A percentile compares a stretch with the other conserved stretches of the same genome.
Conservation (phyloP, 345 rosid species). For the Eucalyptus pauciflora region DNA sequence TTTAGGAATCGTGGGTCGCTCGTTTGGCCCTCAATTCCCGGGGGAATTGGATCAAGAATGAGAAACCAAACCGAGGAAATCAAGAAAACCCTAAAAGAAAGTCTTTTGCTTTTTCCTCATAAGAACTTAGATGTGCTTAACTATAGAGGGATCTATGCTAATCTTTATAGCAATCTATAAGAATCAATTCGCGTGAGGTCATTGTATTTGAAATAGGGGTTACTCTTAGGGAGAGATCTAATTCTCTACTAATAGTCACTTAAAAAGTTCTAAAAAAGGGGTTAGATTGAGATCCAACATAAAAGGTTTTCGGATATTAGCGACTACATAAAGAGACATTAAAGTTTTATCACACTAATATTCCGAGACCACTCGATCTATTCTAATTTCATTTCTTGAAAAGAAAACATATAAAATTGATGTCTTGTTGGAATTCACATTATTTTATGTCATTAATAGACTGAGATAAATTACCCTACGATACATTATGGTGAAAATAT, state of each 20-base stretch:
- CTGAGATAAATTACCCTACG: too few species aligned
- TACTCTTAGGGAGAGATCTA: neutral
- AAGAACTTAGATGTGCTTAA: neutral
- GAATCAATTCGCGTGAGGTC: neutral
- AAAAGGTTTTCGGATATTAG: neutral
- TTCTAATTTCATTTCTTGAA: too few species aligned
- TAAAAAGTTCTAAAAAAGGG: too few species aligned
- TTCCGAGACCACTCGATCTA: rapidly evolving
- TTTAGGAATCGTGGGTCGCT: rapidly evolving
- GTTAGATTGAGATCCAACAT: neutral
- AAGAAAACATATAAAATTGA: too few species aligned
- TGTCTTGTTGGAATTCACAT: too few species aligned
- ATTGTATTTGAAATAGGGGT: neutral
- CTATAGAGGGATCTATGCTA: too few species aligned
- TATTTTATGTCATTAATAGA: too few species aligned
- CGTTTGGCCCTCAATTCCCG: rapidly evolving
- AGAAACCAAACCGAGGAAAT: neutral
- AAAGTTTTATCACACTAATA: neutral
- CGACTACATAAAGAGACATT: too few species aligned
- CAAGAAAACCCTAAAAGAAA: neutral
- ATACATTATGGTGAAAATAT: too few species aligned
- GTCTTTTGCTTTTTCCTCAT: neutral
- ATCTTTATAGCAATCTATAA: neutral
- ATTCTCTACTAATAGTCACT: neutral
- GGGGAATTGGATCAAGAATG: too few species aligned